Evolutionary conservation across 106 monocot genomes (phyloP).

Genomic region (Chionographis japonica): DNA sequence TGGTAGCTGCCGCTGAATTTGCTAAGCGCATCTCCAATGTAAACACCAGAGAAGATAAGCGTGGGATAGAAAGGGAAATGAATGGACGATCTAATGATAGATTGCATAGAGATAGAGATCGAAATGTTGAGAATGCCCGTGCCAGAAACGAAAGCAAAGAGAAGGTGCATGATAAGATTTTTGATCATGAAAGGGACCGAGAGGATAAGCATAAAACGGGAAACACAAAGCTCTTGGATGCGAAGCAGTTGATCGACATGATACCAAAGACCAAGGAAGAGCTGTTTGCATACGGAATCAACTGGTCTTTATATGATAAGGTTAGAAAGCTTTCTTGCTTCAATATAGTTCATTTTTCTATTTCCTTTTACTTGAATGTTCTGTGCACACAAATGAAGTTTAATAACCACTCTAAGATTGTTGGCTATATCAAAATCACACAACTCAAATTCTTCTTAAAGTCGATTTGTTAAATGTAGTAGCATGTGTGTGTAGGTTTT

Average conservation of each 20-base stretch:
- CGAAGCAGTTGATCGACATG: constrained; percentile 98
- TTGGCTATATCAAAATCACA: too few species aligned
- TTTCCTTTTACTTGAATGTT: neutral
- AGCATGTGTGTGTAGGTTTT: too few species aligned
- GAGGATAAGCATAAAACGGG: constrained; percentile 62
- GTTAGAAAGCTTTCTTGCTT: constrained; percentile 21
- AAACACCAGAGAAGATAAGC: constrained; percentile 68
- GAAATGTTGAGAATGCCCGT: constrained; percentile 30
- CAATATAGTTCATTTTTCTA: neutral
- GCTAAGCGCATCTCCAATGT: constrained; percentile 72
- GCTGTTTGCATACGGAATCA: constrained; percentile 82
- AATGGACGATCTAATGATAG: constrained; percentile 45
- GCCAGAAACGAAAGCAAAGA: constrained; percentile 50
- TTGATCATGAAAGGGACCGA: constrained; percentile 36
- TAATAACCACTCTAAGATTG: too few species aligned
- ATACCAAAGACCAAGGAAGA: constrained; percentile 97
- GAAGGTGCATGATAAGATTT: constrained; percentile 48
- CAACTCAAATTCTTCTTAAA: too few species aligned
- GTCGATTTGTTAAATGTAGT: too few species aligned
- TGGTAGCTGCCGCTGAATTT: constrained; percentile 88
- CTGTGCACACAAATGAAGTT: too few species aligned
- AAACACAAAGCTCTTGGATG: constrained; percentile 89
- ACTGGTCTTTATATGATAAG: constrained; percentile 93
- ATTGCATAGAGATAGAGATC: constrained; percentile 47
- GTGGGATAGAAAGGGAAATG: constrained; percentile 53